Evolutionary conservation across 768 basidiomycete species (phyloP).

Genomic region (Mycena amicta): DNA sequence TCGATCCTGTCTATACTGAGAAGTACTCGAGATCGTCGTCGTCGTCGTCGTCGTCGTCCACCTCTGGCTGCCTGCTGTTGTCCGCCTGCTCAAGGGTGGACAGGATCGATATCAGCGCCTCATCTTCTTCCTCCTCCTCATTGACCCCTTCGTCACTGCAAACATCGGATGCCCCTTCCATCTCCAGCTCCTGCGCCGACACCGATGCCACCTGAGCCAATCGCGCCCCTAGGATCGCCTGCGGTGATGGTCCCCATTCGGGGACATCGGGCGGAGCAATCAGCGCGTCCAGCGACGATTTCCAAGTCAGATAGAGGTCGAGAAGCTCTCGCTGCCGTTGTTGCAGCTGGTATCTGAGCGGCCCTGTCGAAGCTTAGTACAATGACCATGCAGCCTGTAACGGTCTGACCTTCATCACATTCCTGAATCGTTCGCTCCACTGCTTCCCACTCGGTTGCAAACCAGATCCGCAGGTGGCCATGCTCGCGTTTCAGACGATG

Average conservation of each 20-base stretch:
- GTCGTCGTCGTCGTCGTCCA: too few species aligned
- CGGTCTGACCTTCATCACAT: background rate
- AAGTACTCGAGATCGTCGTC: too few species aligned
- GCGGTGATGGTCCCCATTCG: background rate
- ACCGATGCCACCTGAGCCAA: background rate
- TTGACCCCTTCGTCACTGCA: too few species aligned
- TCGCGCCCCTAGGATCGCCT: slow-evolving; percentile 14
- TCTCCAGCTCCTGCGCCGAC: too few species aligned
- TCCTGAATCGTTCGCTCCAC: background rate
- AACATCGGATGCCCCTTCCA: too few species aligned
- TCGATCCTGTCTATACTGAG: too few species aligned
- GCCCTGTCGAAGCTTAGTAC: background rate
- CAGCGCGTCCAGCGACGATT: background rate
- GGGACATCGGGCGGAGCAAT: background rate
- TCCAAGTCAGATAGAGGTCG: background rate
- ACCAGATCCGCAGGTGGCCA: background rate
- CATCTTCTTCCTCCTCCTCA: too few species aligned
- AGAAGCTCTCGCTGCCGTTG: background rate
- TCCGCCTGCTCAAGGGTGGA: too few species aligned
- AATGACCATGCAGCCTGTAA: too few species aligned
- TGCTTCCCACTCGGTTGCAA: background rate
- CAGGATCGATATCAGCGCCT: too few species aligned
- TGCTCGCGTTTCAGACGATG: background rate
- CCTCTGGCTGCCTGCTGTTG: too few species aligned
- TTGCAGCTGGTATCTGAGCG: background rate